Conservation (phyloP, 305 asterid genomes). For the Fraxinus baroniana region DNA sequence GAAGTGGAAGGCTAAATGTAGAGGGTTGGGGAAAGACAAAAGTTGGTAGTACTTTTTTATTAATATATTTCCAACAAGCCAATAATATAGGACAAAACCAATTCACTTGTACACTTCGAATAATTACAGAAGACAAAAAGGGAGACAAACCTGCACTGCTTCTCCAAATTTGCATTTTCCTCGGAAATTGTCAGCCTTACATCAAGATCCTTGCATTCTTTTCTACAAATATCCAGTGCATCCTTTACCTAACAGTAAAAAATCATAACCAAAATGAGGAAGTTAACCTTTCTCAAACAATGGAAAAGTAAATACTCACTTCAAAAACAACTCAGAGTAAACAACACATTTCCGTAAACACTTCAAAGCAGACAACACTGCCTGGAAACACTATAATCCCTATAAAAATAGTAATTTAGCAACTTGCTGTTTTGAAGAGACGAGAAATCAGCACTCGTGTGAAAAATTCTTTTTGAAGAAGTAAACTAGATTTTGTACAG, state of each 20-base stretch:
- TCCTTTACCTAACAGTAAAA: conserved; percentile 45
- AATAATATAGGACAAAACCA: neutral
- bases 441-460: neutral
- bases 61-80: conserved; percentile 1
- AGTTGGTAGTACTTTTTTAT: neutral
- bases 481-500: neutral
- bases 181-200: conserved; percentile 38
- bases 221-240: conserved; percentile 55
- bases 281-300: conserved; percentile 10
- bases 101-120: neutral
- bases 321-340: neutral
- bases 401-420: neutral
- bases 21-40: neutral
- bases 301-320: conserved; percentile 6
- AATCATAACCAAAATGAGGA: conserved; percentile 20
- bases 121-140: conserved; percentile 9
- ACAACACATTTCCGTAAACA: neutral
- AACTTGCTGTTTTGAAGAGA: neutral
- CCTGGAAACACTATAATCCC: neutral
- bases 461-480: neutral
- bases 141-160: conserved; percentile 48
- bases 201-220: conserved; percentile 47
- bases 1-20: neutral
- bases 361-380: neutral
- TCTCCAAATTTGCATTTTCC: conserved; percentile 34